Evolutionary conservation across 2,329 filamentous ascomycete species (phyloP), one percentile per base, ranked within the genome.

Genomic region (Epichloe hybrida): DNA sequence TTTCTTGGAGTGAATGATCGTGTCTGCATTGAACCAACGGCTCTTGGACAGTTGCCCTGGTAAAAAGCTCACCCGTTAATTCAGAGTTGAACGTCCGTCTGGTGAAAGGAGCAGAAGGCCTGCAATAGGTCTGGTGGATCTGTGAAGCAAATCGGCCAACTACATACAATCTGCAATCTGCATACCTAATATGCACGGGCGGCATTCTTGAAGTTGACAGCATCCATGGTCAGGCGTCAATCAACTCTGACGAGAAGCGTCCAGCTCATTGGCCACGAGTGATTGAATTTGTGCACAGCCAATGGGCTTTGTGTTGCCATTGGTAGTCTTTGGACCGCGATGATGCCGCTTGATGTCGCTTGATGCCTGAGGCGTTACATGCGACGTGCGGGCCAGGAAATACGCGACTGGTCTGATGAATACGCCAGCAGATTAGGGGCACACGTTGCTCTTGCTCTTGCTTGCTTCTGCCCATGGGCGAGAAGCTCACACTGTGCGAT

Each of bases 341-440:
- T 53, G 46, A 23, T 49, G 49, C 52, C 49, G 46, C 23, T 40
- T 31, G 3, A 31, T 31, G 23, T 12, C 5, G 21, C 21, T 1
- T 11, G 8, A 31, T 49, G 64, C 64, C 64, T 66, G 49, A 66
- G 64, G 64, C 64, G 61, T 40, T 38, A 51, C 45, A 9, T n/a
- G 46, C 9, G 20, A 37, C 1, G 23, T 5, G 51, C 56, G 57
- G 58, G 49, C 57, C 44, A 40, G 58, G 49, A 62, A 52, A 41
- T 63, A 62, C 61, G 60, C 55, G 44, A 12, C 51, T 58, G 55
- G 59, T 49, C 58, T 60, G 55, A 61, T 44, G 51, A 55, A 43
- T 62, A 61, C 60, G 58, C 58, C 37, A 17, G 49, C 38, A n/a
- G 27, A 27, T 1, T 1, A 21, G 20, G 20, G 3, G 27, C 8